phyloP scores from a whole-genome alignment of 1,284 basidiomycete genomes.

The Ustilago esculenta region DNA sequence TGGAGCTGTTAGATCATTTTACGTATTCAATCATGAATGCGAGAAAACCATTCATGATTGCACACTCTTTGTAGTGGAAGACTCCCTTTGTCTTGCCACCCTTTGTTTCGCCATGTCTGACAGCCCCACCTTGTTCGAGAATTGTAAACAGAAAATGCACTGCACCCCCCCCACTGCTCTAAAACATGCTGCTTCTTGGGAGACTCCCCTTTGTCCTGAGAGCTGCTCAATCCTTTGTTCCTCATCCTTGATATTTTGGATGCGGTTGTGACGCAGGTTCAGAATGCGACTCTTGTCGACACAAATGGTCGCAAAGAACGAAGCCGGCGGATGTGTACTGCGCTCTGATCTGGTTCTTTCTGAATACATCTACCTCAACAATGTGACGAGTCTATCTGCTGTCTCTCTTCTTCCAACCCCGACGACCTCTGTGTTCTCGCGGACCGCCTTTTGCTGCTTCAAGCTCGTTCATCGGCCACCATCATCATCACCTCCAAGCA shows the following conservation, averaged over 20 bases:
- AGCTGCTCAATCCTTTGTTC: neutral
- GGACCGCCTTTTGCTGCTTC: too few species aligned
- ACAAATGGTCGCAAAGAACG: neutral
- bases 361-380: neutral
- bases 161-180: too few species aligned
- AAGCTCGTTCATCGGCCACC: too few species aligned
- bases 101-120: constrained; percentile 6
- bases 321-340: neutral
- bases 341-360: too few species aligned
- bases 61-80: too few species aligned
- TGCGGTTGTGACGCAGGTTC: neutral
- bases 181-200: too few species aligned
- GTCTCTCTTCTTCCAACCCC: neutral
- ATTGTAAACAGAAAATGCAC: too few species aligned
- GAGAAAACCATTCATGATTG: too few species aligned
- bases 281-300: constrained; percentile 10
- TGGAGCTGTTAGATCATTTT: neutral
- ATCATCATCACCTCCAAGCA: neutral
- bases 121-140: too few species aligned
- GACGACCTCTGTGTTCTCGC: too few species aligned
- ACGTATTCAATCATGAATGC: too few species aligned
- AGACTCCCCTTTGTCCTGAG: constrained; percentile 3
- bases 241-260: neutral
- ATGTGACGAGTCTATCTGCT: too few species aligned
- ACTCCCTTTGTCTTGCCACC: neutral